Evolutionary conservation across 1,139 yeast species (phyloP), one percentile per base, ranked within the genome.

Genomic region (Diutina mesorugosa): DNA sequence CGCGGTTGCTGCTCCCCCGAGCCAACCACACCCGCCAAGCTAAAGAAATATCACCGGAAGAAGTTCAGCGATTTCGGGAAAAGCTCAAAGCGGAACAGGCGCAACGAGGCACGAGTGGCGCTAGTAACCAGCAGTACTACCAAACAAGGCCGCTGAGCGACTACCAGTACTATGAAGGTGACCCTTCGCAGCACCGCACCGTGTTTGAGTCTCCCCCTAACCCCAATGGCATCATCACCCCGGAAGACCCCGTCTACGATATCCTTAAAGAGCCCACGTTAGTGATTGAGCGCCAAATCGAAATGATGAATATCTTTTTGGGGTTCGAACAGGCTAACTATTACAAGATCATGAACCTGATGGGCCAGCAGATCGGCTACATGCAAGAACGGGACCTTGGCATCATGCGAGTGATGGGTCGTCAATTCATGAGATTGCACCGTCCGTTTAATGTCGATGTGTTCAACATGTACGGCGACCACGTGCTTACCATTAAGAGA

Each of bases 241-340:
- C 73, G 1, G 69, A 76, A 21, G 89, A 85, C 64, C 83, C 85
- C 0, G 74, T 85, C 38, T 76, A 77, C 51, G 74, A 75, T 47
- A 71, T 88, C 14, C 69, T 90, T 51, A 76, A 78, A 53, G 90
- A 88, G 64, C 97, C 97, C 0, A 87, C 93, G 4, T 69, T 93
- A 45, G 90, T 91, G 1, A 81, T 93, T 56, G 97, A 91, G 66
- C 78, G 99, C 58, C 87, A 89, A 65, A 74, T 93, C 47, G 98
- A 93, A 69, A 78, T 86, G 72, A 85, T 90, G 90, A 91, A 90
- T 65, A 75, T 93, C 16, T 79, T 90, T 57, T 67, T 91, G 46
- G 97, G 97, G 0, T 88, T 88, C 64, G 98, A 93, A 67, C 98
- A 91, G 70, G 90, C 95, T 0, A 91, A 91, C 67, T 72, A 77